These are phyloP conservation scores for Moricandia moricandioides DNA, from an alignment of 345 rosid species.

Conservation along the genomic window DNA sequence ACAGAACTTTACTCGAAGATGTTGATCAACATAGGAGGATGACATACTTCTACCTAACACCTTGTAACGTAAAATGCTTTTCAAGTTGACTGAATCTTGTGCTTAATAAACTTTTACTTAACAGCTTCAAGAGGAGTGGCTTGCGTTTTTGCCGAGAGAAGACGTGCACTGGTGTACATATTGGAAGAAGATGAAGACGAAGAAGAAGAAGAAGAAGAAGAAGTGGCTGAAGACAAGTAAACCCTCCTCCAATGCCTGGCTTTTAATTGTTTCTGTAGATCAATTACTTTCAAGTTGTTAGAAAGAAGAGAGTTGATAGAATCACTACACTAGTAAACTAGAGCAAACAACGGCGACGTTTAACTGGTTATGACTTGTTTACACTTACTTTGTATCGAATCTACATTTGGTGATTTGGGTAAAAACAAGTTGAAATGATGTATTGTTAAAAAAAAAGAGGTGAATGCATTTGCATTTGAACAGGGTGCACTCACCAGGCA, in stretches of 20 bases:
- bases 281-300: neutral
- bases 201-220: conserved; percentile 32
- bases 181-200: conserved; percentile 79
- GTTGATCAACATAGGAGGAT: neutral
- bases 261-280: conserved; percentile 5
- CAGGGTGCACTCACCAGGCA: too few species aligned
- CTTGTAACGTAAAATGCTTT: neutral
- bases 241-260: neutral
- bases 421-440: conserved; percentile 44
- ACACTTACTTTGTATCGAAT: neutral
- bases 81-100: neutral
- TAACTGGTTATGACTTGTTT: neutral
- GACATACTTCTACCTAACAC: neutral
- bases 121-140: conserved; percentile 82
- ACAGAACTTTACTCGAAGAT: neutral
- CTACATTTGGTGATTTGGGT: neutral
- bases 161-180: conserved; percentile 65
- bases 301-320: neutral
- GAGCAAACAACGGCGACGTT: conserved; percentile 8
- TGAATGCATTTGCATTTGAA: too few species aligned
- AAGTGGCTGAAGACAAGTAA: conserved; percentile 38
- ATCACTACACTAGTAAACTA: neutral
- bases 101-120: neutral
- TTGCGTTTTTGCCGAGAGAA: conserved; percentile 67
- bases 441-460: too few species aligned